Conservation (phyloP, 1,284 basidiomycete genomes). For the Gymnopus androsaceus region DNA sequence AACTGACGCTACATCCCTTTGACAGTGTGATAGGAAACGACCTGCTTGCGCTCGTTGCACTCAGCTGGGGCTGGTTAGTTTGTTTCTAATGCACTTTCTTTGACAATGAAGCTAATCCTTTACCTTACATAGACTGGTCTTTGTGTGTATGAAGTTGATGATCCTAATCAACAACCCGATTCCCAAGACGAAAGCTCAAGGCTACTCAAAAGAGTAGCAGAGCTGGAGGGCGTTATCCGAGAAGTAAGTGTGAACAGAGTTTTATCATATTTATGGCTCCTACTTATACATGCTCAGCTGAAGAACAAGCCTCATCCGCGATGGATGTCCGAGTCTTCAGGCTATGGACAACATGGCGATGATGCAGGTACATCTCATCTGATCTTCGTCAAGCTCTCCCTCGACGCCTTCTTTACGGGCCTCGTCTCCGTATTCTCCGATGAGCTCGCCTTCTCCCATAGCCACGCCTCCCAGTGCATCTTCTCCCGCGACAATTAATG, state of each 20-base stretch:
- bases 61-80: constrained; percentile 65
- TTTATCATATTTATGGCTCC: too few relatives aligned
- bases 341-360: constrained; percentile 1
- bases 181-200: constrained; percentile 63
- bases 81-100: neutral
- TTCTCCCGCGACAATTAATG: constrained; percentile 1
- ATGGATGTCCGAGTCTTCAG: constrained; percentile 43
- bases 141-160: constrained; percentile 84
- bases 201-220: constrained; percentile 74
- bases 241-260: constrained; percentile 63
- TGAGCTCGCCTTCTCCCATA: constrained; percentile 3
- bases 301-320: constrained; percentile 76
- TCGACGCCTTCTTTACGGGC: neutral
- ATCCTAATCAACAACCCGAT: constrained; percentile 58
- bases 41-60: constrained; percentile 73
- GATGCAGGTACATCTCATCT: neutral
- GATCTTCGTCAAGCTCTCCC: neutral
- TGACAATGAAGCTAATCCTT: constrained; percentile 10
- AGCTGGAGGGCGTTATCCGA: constrained; percentile 81
- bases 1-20: neutral
- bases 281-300: too few relatives aligned
- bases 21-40: constrained; percentile 69
- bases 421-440: too few relatives aligned
- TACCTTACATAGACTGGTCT: constrained; percentile 66
- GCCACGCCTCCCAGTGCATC: neutral